phyloP scores from a whole-genome alignment of 1,284 basidiomycete genomes.

The Cutaneotrichosporon cyanovorans region DNA sequence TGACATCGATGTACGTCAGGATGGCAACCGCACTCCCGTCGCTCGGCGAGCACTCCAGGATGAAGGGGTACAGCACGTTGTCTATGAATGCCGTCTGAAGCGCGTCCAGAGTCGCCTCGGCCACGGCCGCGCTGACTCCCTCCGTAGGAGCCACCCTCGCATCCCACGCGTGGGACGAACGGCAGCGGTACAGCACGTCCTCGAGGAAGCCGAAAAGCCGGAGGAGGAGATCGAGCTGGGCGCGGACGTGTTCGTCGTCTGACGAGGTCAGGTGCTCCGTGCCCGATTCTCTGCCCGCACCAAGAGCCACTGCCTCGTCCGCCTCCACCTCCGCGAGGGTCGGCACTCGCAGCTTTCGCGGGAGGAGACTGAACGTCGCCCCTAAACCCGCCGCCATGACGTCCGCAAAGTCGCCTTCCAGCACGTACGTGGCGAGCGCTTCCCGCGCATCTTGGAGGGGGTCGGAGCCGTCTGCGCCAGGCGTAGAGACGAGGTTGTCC shows the following conservation, averaged over 20 bases:
- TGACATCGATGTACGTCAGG: conserved; percentile 89
- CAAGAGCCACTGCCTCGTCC: conserved; percentile 51
- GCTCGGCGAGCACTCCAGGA: conserved; percentile 82
- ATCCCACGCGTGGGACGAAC: conserved; percentile 20
- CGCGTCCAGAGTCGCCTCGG: conserved; percentile 70
- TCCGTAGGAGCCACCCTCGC: conserved; percentile 10
- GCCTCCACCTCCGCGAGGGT: conserved; percentile 56
- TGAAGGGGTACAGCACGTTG: conserved; percentile 86
- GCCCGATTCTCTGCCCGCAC: conserved; percentile 5
- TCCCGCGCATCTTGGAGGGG: conserved; percentile 71
- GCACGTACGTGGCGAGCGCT: conserved; percentile 83
- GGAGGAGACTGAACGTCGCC: conserved; percentile 80
- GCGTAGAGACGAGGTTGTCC: conserved; percentile 21
- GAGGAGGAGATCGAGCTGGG: conserved; percentile 76
- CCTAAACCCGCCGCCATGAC: conserved; percentile 89
- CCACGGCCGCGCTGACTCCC: conserved; percentile 48
- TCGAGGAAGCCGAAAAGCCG: conserved; percentile 87
- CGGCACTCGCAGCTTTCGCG: conserved; percentile 60
- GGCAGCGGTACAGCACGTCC: conserved; percentile 55
- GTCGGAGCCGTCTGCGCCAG: conserved; percentile 47
- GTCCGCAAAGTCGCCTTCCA: conserved; percentile 93
- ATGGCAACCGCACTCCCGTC: conserved; percentile 95
- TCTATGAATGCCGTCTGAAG: conserved; percentile 82
- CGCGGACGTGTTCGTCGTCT: conserved; percentile 61
- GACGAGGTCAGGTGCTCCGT: not conserved